Conservation (phyloP, 148 eudicot genomes). For the Diospyros lotus region DNA sequence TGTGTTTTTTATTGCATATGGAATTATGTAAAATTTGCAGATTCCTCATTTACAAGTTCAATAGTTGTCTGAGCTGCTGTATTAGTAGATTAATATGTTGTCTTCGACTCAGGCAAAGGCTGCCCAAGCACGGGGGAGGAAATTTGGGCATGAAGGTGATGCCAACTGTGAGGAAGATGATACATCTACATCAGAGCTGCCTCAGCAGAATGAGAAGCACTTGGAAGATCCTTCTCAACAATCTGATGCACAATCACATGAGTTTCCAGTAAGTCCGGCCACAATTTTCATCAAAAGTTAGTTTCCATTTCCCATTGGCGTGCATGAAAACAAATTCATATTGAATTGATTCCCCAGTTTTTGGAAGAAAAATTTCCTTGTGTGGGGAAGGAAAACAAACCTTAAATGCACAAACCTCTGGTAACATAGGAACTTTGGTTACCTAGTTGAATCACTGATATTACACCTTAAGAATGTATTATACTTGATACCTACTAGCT, state of each 20-base stretch:
- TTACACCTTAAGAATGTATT: neutral
- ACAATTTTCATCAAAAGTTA: neutral
- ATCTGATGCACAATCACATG: slow-evolving; percentile 41
- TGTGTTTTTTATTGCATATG: neutral
- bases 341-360: neutral
- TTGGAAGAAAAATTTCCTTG: neutral
- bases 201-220: slow-evolving; percentile 43
- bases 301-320: neutral
- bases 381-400: neutral
- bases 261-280: slow-evolving; percentile 44
- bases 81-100: neutral
- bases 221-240: slow-evolving; percentile 43
- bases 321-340: neutral
- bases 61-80: neutral
- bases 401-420: neutral
- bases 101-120: slow-evolving; percentile 46
- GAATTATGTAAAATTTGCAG: neutral
- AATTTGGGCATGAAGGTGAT: slow-evolving; percentile 63
- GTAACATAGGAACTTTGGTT: neutral
- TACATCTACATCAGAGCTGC: slow-evolving; percentile 47
- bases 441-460: neutral
- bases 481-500: too few relatives aligned
- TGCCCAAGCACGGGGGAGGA: slow-evolving; percentile 55
- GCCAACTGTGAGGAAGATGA: slow-evolving; percentile 50
- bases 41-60: neutral